Percentiles rank a stretch among this genome's conserved stretches.
Evolutionary conservation across 1,284 basidiomycete species (phyloP).

Genomic region (Ganoderma lucidum): DNA sequence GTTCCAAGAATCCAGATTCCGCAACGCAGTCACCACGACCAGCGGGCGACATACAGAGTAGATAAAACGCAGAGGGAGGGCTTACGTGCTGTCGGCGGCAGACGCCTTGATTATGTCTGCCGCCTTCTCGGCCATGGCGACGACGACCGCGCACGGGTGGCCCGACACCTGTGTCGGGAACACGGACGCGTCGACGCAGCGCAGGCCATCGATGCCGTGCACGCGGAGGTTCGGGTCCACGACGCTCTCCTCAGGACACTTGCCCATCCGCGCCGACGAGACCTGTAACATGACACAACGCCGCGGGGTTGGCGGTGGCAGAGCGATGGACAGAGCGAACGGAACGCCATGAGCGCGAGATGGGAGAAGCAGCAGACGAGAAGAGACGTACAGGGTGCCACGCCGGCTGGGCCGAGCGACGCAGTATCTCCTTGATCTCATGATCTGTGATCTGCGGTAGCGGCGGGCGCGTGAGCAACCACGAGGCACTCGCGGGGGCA

Average conservation of each 20-base stretch:
- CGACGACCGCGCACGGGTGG: constrained; percentile 36
- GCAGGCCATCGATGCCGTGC: constrained; percentile 46
- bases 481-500: not conserved
- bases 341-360: not conserved
- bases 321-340: too few relatives aligned
- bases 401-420: not conserved
- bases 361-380: not conserved
- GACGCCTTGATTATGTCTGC: constrained; percentile 34
- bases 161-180: constrained; percentile 41
- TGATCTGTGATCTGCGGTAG: constrained; percentile 1
- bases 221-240: constrained; percentile 36
- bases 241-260: constrained; percentile 27
- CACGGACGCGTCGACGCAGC: constrained; percentile 53
- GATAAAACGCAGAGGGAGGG: not conserved
- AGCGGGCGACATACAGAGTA: not conserved
- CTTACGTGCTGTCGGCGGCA: not conserved
- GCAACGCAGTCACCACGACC: not conserved
- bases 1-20: not conserved
- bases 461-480: too few relatives aligned
- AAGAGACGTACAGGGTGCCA: not conserved
- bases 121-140: constrained; percentile 39
- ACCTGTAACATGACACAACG: constrained; percentile 14
- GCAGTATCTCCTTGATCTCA: constrained; percentile 5
- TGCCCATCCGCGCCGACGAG: constrained; percentile 32
- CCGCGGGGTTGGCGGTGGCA: not conserved